Percentiles rank a stretch among this genome's conserved stretches.
Conservation (phyloP, 495 filamentous ascomycete species). For the Umbilicaria muhlenbergii region DNA sequence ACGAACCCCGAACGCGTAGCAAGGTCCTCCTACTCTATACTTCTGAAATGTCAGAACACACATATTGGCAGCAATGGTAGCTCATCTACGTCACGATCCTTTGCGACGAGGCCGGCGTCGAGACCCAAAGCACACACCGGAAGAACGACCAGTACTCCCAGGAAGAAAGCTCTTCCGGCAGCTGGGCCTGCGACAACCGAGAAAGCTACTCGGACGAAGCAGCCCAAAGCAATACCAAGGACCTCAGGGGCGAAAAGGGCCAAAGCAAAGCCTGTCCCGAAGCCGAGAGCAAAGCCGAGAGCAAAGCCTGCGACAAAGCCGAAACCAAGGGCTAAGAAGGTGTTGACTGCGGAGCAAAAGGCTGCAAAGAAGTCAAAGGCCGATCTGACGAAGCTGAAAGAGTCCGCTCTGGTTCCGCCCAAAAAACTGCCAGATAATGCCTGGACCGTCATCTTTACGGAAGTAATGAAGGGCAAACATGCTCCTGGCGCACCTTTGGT, state of each 20-base stretch:
- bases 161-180: slow-evolving; percentile 7
- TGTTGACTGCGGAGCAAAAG: slow-evolving; percentile 19
- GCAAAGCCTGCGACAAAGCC: slow-evolving; percentile 10
- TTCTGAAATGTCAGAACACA: not conserved
- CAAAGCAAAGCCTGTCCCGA: slow-evolving; percentile 7
- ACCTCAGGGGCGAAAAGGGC: slow-evolving; percentile 2
- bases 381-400: slow-evolving; percentile 19
- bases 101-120: slow-evolving; percentile 10
- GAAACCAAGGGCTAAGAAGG: slow-evolving; percentile 8
- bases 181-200: not conserved
- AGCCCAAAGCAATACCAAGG: slow-evolving; percentile 5
- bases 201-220: slow-evolving; percentile 2
- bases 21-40: not conserved
- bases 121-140: slow-evolving; percentile 18
- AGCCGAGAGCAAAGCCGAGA: slow-evolving; percentile 5
- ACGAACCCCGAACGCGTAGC: slow-evolving; percentile 9
- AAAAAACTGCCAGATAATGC: slow-evolving; percentile 8
- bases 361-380: slow-evolving; percentile 8
- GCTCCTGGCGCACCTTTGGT: slow-evolving; percentile 3
- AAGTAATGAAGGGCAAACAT: slow-evolving; percentile 6
- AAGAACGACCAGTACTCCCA: slow-evolving; percentile 6
- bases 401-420: slow-evolving; percentile 19
- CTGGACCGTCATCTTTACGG: slow-evolving; percentile 15
- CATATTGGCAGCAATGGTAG: not conserved
- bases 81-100: slow-evolving; percentile 5